Percentiles rank a stretch among this genome's conserved stretches.
phyloP scores from a whole-genome alignment of 768 basidiomycete species.

The Collybia nuda region DNA sequence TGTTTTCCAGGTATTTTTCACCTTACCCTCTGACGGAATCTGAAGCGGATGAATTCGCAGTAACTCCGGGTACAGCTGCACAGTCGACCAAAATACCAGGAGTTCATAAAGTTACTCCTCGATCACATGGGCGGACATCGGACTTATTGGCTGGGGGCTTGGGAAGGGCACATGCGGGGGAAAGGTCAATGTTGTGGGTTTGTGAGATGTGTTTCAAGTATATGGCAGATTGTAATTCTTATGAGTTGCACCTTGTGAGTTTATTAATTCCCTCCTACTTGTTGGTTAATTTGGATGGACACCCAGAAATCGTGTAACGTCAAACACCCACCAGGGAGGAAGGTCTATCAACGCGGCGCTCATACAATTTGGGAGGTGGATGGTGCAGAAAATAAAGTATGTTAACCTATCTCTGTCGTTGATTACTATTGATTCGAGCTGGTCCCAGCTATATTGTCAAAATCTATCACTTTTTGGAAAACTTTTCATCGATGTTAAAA shows the following conservation, averaged over 20 bases:
- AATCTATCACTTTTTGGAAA: slow-evolving; percentile 95
- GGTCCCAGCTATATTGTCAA: slow-evolving; percentile 86
- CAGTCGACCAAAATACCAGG: slow-evolving; percentile 45
- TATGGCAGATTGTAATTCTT: slow-evolving; percentile 71
- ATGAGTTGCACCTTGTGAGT: slow-evolving; percentile 69
- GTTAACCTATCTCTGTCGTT: not conserved
- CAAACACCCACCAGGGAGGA: slow-evolving; percentile 79
- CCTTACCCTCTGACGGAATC: slow-evolving; percentile 81
- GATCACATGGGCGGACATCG: slow-evolving; percentile 72
- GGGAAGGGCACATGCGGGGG: slow-evolving; percentile 44
- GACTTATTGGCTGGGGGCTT: slow-evolving; percentile 70
- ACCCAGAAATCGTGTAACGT: slow-evolving; percentile 66
- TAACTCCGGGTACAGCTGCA: slow-evolving; percentile 13
- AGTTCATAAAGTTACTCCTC: slow-evolving; percentile 46
- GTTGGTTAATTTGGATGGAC: not conserved
- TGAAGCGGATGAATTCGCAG: slow-evolving; percentile 53
- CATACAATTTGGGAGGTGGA: slow-evolving; percentile 97
- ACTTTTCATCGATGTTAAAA: slow-evolving; percentile 98
- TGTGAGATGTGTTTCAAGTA: slow-evolving; percentile 98
- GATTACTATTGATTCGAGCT: slow-evolving; percentile 3
- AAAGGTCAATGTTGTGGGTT: slow-evolving; percentile 68
- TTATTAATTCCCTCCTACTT: not conserved
- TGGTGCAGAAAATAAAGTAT: slow-evolving; percentile 46
- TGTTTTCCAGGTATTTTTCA: slow-evolving; percentile 77
- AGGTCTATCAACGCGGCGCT: slow-evolving; percentile 88